phyloP scores from a whole-genome alignment of 495 filamentous ascomycete genomes.

The Podospora comata region DNA sequence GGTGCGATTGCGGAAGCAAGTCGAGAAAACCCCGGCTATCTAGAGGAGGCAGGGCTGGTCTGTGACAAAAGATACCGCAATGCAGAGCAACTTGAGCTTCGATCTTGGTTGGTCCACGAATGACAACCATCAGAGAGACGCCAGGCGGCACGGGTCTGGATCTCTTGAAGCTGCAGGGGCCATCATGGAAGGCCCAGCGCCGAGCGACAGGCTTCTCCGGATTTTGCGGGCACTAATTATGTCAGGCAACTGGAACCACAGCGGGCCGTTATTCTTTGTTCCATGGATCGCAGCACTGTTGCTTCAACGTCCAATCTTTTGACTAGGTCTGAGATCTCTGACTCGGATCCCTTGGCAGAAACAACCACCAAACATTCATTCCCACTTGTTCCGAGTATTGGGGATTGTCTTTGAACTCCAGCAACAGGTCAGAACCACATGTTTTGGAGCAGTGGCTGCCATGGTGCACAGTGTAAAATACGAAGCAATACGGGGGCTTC shows the following conservation, averaged over 20 bases:
- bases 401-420: neutral
- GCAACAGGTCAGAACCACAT: neutral
- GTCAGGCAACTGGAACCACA: neutral
- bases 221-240: constrained; percentile 5
- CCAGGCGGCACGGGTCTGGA: constrained; percentile 17
- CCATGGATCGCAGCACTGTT: neutral
- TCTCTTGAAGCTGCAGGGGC: constrained; percentile 10
- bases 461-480: neutral
- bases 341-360: no score
- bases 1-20: constrained; percentile 18
- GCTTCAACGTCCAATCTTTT: neutral
- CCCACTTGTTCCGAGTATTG: neutral
- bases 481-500: neutral
- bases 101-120: constrained; percentile 5
- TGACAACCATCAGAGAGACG: constrained; percentile 2
- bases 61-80: constrained; percentile 10
- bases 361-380: no score
- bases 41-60: neutral
- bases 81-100: neutral
- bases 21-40: constrained; percentile 9
- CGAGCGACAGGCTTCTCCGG: constrained; percentile 7
- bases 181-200: neutral
- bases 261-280: neutral
- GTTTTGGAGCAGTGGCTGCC: neutral
- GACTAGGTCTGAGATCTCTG: no score